These are phyloP conservation scores for Cylindrodendrum hubeiense DNA, from an alignment of 2,329 filamentous ascomycete species.

Conservation along the genomic window DNA sequence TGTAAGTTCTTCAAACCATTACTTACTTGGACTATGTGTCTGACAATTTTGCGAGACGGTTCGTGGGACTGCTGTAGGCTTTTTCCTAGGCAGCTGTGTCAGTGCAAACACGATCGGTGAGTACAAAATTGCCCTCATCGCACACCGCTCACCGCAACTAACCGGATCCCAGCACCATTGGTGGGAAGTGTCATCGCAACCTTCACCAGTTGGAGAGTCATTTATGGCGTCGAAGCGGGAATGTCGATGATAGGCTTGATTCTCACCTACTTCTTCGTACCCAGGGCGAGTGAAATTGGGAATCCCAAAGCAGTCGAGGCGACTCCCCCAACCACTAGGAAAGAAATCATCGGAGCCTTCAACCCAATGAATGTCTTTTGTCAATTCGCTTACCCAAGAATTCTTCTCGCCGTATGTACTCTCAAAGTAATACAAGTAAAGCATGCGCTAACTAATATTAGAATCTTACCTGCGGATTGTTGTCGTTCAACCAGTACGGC, in stretches of 20 bases:
- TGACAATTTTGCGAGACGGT: conserved; percentile 29
- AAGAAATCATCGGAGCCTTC: conserved; percentile 37
- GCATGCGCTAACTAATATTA: not conserved
- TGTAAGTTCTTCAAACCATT: conserved; percentile 15
- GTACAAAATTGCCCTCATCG: not conserved
- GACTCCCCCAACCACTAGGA: conserved; percentile 11
- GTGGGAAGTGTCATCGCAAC: conserved; percentile 45
- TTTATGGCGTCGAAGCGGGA: conserved; percentile 43
- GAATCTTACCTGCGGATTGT: conserved; percentile 43
- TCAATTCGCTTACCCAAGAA: conserved; percentile 39
- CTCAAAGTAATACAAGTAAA: not conserved
- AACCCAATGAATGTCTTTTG: conserved; percentile 44
- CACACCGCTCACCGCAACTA: not conserved
- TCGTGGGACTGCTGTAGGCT: conserved; percentile 42
- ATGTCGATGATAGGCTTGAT: conserved; percentile 41
- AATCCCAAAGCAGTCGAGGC: conserved; percentile 37
- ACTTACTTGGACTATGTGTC: not conserved
- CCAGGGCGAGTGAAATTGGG: conserved; percentile 34
- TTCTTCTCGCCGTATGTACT: conserved; percentile 38
- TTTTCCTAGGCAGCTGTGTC: conserved; percentile 43
- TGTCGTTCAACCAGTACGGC: conserved; percentile 57
- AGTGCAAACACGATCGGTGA: conserved; percentile 42
- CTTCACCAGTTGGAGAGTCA: conserved; percentile 44
- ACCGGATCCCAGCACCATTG: conserved; percentile 31
- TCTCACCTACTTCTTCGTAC: conserved; percentile 43